Percentiles rank a stretch among this genome's conserved stretches.
These are phyloP conservation scores for Alternaria metachromatica DNA, from an alignment of 2,329 filamentous ascomycete genomes.

Conservation along the genomic window DNA sequence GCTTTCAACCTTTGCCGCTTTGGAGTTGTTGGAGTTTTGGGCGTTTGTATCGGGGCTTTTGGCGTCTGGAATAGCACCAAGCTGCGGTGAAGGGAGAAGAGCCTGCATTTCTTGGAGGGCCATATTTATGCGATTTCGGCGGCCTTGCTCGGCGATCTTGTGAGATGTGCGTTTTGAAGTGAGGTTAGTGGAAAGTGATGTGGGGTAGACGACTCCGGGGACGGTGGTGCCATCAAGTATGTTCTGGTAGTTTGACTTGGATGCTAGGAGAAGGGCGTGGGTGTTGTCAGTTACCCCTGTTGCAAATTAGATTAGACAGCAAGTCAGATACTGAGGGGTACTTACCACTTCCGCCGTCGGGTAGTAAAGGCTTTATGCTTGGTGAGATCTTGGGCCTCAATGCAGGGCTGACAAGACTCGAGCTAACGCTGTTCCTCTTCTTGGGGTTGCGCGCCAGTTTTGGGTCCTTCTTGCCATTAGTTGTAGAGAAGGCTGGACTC, in stretches of 20 bases:
- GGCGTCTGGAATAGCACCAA: slow-evolving; percentile 30
- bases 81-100: slow-evolving; percentile 70
- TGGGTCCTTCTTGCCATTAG: slow-evolving; percentile 38
- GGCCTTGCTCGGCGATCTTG: slow-evolving; percentile 96
- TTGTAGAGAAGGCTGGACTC: slow-evolving; percentile 41
- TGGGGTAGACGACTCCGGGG: slow-evolving; percentile 88
- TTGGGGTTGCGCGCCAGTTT: slow-evolving; percentile 41
- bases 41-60: slow-evolving; percentile 49
- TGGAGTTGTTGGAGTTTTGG: slow-evolving; percentile 65
- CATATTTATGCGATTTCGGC: slow-evolving; percentile 92
- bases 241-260: slow-evolving; percentile 98
- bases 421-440: slow-evolving; percentile 63
- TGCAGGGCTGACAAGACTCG: slow-evolving; percentile 81
- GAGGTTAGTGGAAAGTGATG: slow-evolving; percentile 87
- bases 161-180: slow-evolving; percentile 97
- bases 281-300: slow-evolving; percentile 61
- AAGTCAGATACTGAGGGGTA: slow-evolving; percentile 10
- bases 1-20: slow-evolving; percentile 96
- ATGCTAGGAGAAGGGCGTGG: slow-evolving; percentile 79
- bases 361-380: slow-evolving; percentile 89
- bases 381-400: slow-evolving; percentile 89
- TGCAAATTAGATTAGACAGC: slow-evolving; percentile 17
- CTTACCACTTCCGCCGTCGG: slow-evolving; percentile 64
- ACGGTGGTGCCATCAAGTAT: slow-evolving; percentile 92
- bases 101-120: slow-evolving; percentile 90